Evolutionary conservation across 1,284 basidiomycete genomes (phyloP), one percentile per base, ranked within the genome.

Genomic region (Veloporphyrellus conicus): DNA sequence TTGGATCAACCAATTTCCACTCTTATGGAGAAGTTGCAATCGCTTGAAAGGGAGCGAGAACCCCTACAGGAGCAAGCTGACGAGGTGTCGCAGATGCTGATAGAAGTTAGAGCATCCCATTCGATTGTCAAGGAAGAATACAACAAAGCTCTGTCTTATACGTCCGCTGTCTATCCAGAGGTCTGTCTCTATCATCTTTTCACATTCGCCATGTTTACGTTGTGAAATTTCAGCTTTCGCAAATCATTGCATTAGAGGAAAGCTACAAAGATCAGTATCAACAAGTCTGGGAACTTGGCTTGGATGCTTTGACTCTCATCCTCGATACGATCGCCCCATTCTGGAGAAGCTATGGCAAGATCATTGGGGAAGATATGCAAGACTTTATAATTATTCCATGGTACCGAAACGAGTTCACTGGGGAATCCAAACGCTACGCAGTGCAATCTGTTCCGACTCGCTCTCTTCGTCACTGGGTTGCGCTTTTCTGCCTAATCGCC

Each of bases 401-500:
- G 58, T 88, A 88, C 57, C 77, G 87, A 35, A 86, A 88, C 62
- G 85, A 87, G 58, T 88, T 87, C 61, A 87, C 85, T 0, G 85
- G 85, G 33, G 83, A 86, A 68, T 49, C 78, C 32, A 82, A 84
- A 55, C 73, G 80, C 57, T 87, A 87, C 58, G 72, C 70, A 5
- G 78, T 88, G 58, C 61, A 64, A 31, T 63, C 59, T 2, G 63
- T 87, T 41, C 85, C 85, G n/a, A 67, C 60, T 48, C 80, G 85
- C 20, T 83, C 84, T 2, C 55, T 77, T 45, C 75, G 72, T 3
- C 86, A 88, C 54, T 87, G 84, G 84, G 55, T 82, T 16, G 78
- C 74, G 8, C 71, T 87, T 16, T 54, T 75, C 11, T 45, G 78
- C 15, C 76, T 87, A 47, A 76, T 73, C 47, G 50, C 73, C 37